Evolutionary conservation across 345 rosid species (phyloP).

Genomic region (Salix purpurea): DNA sequence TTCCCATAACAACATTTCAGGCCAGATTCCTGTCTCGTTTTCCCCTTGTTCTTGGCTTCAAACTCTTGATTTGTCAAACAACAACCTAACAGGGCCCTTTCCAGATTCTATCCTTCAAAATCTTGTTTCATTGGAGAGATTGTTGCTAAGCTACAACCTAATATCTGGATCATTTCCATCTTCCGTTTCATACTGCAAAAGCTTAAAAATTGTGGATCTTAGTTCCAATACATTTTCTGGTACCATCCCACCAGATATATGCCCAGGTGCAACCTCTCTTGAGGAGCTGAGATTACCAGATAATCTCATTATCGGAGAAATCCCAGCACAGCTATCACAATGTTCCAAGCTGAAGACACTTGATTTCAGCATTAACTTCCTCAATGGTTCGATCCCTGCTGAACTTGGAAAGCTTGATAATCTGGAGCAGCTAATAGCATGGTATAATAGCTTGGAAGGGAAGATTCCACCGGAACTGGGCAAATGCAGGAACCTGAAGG

Average conservation of each 20-base stretch:
- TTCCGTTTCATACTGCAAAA: slow-evolving; percentile 65
- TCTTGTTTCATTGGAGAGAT: slow-evolving; percentile 55
- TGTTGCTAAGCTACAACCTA: slow-evolving; percentile 63
- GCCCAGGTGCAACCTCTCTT: slow-evolving; percentile 72
- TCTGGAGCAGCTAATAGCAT: slow-evolving; percentile 86
- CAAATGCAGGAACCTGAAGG: slow-evolving; percentile 61
- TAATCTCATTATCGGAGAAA: slow-evolving; percentile 64
- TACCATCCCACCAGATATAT: slow-evolving; percentile 64
- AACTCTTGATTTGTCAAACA: slow-evolving; percentile 73
- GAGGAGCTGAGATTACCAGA: slow-evolving; percentile 84
- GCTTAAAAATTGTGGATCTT: slow-evolving; percentile 56
- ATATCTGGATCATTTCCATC: slow-evolving; percentile 72
- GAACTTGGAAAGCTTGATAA: slow-evolving; percentile 72
- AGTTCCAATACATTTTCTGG: slow-evolving; percentile 79
- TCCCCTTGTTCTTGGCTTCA: slow-evolving; percentile 70
- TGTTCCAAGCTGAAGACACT: slow-evolving; percentile 68
- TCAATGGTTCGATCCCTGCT: slow-evolving; percentile 75
- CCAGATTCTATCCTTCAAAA: slow-evolving; percentile 52
- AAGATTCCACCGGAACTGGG: slow-evolving; percentile 74
- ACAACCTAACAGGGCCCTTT: slow-evolving; percentile 76
- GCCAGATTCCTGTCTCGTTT: slow-evolving; percentile 60
- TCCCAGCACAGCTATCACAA: slow-evolving; percentile 70
- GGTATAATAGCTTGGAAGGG: slow-evolving; percentile 85
- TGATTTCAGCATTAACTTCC: slow-evolving; percentile 82
- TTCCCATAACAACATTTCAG: slow-evolving; percentile 72